These are phyloP conservation scores for Sophora flavescens DNA, from an alignment of 306 rosid species.

Conservation along the genomic window DNA sequence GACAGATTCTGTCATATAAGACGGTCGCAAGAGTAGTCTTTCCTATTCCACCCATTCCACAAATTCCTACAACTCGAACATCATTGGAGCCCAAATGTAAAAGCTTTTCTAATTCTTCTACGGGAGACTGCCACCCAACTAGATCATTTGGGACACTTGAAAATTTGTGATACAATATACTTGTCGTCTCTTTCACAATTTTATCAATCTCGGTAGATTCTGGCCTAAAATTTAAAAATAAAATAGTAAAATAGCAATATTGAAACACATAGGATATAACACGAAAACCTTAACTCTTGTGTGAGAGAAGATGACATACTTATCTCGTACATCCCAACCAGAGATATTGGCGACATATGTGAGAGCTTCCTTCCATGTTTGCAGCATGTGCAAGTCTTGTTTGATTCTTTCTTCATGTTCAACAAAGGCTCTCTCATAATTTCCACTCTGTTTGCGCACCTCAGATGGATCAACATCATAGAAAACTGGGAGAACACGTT, in stretches of 20 bases:
- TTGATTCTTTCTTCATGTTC: not conserved
- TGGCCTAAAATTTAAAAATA: not conserved
- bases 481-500: not conserved
- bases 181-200: not conserved
- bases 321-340: constrained; percentile 26
- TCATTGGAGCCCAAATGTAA: not conserved
- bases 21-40: constrained; percentile 32
- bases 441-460: not conserved
- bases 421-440: not conserved
- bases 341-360: not conserved
- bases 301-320: constrained; percentile 7
- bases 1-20: not conserved
- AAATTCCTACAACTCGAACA: constrained; percentile 37
- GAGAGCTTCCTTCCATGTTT: not conserved
- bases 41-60: constrained; percentile 49
- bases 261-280: not conserved
- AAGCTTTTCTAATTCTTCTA: constrained; percentile 29
- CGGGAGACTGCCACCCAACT: constrained; percentile 33
- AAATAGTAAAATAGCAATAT: no score
- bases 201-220: constrained; percentile 1
- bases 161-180: not conserved
- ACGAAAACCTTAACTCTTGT: no score
- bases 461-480: not conserved
- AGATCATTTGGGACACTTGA: constrained; percentile 27
- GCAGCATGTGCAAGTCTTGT: not conserved